phyloP scores from a whole-genome alignment of 345 rosid genomes.

The Aquilaria malaccensis region DNA sequence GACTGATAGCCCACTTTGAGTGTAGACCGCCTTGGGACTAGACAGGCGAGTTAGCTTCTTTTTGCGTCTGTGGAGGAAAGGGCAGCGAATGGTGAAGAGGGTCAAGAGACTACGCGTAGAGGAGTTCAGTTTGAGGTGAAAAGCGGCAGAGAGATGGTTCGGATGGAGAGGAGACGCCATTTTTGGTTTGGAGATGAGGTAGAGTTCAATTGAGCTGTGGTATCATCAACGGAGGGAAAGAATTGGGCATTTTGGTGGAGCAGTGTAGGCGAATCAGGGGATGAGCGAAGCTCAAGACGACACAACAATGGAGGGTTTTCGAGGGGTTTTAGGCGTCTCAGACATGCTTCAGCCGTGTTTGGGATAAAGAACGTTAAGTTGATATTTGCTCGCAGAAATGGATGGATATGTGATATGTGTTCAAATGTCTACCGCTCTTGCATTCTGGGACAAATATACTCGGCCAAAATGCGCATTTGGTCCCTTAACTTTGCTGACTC shows the following conservation, averaged over 20 bases:
- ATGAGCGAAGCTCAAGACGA: slow-evolving; percentile 1
- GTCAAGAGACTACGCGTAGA: slow-evolving; percentile 26
- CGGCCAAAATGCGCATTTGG: too few species aligned
- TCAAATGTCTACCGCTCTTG: too few species aligned
- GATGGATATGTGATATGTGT: neutral
- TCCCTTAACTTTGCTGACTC: too few species aligned
- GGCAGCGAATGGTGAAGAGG: slow-evolving; percentile 22
- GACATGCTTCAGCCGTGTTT: neutral
- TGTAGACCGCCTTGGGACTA: slow-evolving; percentile 30
- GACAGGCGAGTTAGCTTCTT: slow-evolving; percentile 15
- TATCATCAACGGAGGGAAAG: neutral
- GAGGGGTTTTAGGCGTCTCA: slow-evolving; percentile 19
- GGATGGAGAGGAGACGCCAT: slow-evolving; percentile 45
- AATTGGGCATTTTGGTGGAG: slow-evolving; percentile 7
- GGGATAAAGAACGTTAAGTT: neutral
- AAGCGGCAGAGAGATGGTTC: slow-evolving; percentile 26
- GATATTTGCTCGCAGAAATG: neutral
- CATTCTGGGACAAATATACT: too few species aligned
- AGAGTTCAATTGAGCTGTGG: slow-evolving; percentile 1
- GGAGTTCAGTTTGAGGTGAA: slow-evolving; percentile 28
- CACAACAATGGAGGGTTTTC: slow-evolving; percentile 19
- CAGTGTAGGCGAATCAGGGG: neutral
- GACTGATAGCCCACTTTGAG: slow-evolving; percentile 31
- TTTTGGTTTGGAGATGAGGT: neutral
- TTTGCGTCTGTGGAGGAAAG: slow-evolving; percentile 12